A percentile compares a stretch with the other conserved stretches of the same genome.
Evolutionary conservation across 345 rosid species (phyloP).

Genomic region (Eucalyptus albens): DNA sequence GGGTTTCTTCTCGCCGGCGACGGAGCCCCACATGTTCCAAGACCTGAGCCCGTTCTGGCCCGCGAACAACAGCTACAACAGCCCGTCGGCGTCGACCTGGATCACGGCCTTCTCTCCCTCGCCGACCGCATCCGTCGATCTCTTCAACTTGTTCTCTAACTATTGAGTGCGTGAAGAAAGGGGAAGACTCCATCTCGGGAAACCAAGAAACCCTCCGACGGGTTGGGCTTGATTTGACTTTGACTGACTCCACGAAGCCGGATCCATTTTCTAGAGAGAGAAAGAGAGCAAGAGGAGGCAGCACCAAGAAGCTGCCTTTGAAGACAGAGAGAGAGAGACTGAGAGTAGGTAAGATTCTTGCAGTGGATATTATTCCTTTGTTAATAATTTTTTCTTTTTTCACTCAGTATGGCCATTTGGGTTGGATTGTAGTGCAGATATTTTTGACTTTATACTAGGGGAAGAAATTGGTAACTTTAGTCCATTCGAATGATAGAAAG

Average conservation of each 20-base stretch:
- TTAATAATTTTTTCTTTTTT: not conserved
- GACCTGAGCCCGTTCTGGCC: slow-evolving; percentile 34
- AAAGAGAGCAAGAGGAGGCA: not conserved
- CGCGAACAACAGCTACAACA: slow-evolving; percentile 6
- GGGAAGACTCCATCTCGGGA: too few relatives aligned
- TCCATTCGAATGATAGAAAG: not conserved
- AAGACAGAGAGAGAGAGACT: not conserved
- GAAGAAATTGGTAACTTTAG: not conserved
- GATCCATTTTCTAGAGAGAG: not conserved
- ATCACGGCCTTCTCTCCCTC: slow-evolving; percentile 23
- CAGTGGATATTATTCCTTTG: not conserved
- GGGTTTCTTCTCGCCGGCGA: slow-evolving; percentile 44
- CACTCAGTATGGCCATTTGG: not conserved
- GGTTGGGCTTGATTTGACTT: not conserved
- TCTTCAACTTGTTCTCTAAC: slow-evolving; percentile 38
- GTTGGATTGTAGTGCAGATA: not conserved
- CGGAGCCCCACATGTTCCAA: slow-evolving; percentile 5
- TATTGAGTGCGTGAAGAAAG: not conserved
- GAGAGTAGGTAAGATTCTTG: not conserved
- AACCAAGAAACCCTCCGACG: not conserved
- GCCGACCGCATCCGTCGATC: slow-evolving; percentile 41
- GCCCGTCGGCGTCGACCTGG: slow-evolving; percentile 44
- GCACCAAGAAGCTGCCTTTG: not conserved
- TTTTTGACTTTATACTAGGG: not conserved
- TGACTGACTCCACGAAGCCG: not conserved